These are phyloP conservation scores for Strobilomyces dryophilus DNA, from an alignment of 768 basidiomycete genomes.

Conservation along the genomic window DNA sequence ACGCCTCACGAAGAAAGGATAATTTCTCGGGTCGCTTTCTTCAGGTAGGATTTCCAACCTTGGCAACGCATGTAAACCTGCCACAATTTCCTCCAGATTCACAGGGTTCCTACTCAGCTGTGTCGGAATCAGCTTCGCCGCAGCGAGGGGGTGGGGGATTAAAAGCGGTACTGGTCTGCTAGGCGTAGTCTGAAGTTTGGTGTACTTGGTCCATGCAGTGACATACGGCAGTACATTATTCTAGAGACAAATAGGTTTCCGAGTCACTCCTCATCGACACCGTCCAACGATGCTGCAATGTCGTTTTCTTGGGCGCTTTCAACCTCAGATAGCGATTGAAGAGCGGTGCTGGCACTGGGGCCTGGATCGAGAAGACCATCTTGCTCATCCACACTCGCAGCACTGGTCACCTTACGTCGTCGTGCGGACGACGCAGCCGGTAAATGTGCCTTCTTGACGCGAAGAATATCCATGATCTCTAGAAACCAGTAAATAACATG, in stretches of 20 bases:
- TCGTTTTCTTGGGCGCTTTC: conserved; percentile 13
- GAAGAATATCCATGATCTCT: conserved; percentile 83
- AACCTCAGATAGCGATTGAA: conserved; percentile 23
- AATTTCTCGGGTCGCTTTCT: conserved; percentile 82
- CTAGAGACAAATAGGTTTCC: background rate
- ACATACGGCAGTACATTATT: background rate
- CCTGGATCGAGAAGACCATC: conserved; percentile 27
- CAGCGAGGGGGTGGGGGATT: conserved; percentile 66
- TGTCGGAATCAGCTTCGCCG: conserved; percentile 71
- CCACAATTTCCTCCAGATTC: conserved; percentile 46
- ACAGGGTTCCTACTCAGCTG: conserved; percentile 81
- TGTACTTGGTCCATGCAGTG: background rate
- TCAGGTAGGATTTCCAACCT: conserved; percentile 48
- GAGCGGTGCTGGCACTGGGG: conserved; percentile 16
- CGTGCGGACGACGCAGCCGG: conserved; percentile 37
- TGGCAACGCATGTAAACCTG: background rate
- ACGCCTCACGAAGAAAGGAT: conserved; percentile 78
- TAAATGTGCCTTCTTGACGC: conserved; percentile 65
- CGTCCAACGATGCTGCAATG: conserved; percentile 13
- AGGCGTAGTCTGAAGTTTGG: conserved; percentile 48
- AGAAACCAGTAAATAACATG: conserved; percentile 6
- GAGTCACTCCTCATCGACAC: conserved; percentile 13
- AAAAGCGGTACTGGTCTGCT: conserved; percentile 62
- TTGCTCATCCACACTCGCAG: conserved; percentile 43
- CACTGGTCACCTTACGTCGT: conserved; percentile 51